A percentile compares a stretch with the other conserved stretches of the same genome.
Conservation (phyloP, 2,329 filamentous ascomycete genomes). For the Xylariales sp. region DNA sequence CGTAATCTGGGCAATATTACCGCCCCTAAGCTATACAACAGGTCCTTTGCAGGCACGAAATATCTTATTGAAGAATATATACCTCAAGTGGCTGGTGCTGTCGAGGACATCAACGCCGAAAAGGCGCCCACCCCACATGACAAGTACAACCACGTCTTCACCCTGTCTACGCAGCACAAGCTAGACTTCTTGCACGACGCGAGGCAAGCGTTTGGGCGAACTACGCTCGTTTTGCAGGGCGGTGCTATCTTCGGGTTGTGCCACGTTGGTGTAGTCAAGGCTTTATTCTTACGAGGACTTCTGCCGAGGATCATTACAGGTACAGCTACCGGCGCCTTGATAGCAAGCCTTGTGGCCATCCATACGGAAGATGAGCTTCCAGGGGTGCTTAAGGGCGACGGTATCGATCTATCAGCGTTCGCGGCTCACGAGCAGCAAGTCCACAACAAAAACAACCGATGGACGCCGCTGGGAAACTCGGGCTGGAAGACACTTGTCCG, state of each 20-base stretch:
- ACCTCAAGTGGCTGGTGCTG: slow-evolving; percentile 81
- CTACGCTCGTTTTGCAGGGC: slow-evolving; percentile 86
- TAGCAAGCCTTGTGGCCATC: slow-evolving; percentile 87
- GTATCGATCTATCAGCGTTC: slow-evolving; percentile 87
- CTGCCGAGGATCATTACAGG: slow-evolving; percentile 92
- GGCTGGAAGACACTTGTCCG: slow-evolving; percentile 71
- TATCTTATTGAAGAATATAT: slow-evolving; percentile 92
- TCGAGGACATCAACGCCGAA: slow-evolving; percentile 76
- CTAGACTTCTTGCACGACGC: slow-evolving; percentile 88
- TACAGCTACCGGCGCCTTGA: slow-evolving; percentile 88
- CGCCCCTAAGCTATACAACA: slow-evolving; percentile 81
- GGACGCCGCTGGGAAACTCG: slow-evolving; percentile 55
- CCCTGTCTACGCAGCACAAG: slow-evolving; percentile 79
- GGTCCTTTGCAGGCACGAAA: slow-evolving; percentile 89
- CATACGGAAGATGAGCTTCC: slow-evolving; percentile 88
- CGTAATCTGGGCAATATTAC: slow-evolving; percentile 94
- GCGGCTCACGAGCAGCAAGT: slow-evolving; percentile 55
- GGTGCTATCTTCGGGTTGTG: slow-evolving; percentile 92
- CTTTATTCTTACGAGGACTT: slow-evolving; percentile 81
- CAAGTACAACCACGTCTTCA: slow-evolving; percentile 40
- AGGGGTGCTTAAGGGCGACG: slow-evolving; percentile 78
- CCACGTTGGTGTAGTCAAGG: slow-evolving; percentile 90
- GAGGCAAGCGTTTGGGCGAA: slow-evolving; percentile 87
- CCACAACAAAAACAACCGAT: slow-evolving; percentile 44
- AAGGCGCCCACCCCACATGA: slow-evolving; percentile 39